Percentiles rank a stretch among this genome's conserved stretches.
These are phyloP conservation scores for Zygnema cylindricum DNA, from an alignment of 139 green algal species.

Conservation along the genomic window DNA sequence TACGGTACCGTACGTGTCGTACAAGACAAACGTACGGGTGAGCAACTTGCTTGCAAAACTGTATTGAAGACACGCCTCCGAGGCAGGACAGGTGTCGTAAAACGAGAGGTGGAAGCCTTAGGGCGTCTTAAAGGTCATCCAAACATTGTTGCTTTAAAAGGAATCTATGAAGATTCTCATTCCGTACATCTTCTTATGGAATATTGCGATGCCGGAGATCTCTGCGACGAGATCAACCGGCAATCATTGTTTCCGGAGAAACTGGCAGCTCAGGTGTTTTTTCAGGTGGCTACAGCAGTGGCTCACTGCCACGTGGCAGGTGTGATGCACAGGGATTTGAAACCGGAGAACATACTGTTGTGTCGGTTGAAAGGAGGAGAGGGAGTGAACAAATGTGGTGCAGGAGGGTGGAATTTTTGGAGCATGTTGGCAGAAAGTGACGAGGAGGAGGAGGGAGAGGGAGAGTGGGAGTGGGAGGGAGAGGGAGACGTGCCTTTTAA, in stretches of 20 bases:
- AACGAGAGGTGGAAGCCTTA: constrained; percentile 15
- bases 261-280: constrained; percentile 4
- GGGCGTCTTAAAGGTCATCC: constrained; percentile 16
- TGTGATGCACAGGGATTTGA: constrained; percentile 45
- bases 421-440: background rate
- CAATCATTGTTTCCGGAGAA: background rate
- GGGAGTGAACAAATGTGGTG: background rate
- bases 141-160: constrained; percentile 26
- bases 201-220: constrained; percentile 32
- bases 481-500: constrained; percentile 35
- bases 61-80: constrained; percentile 20
- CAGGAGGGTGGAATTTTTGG: background rate
- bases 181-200: constrained; percentile 45
- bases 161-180: constrained; percentile 33
- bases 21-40: background rate
- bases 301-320: constrained; percentile 21
- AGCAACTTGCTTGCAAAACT: constrained; percentile 33
- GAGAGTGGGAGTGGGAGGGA: background rate
- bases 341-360: constrained; percentile 39
- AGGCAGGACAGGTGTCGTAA: background rate
- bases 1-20: background rate
- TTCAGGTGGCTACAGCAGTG: constrained; percentile 19
- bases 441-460: background rate
- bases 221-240: constrained; percentile 35
- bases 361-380: constrained; percentile 45